Evolutionary conservation across 2,329 filamentous ascomycete species (phyloP).

Genomic region (Arthrobotrys entomopaga): DNA sequence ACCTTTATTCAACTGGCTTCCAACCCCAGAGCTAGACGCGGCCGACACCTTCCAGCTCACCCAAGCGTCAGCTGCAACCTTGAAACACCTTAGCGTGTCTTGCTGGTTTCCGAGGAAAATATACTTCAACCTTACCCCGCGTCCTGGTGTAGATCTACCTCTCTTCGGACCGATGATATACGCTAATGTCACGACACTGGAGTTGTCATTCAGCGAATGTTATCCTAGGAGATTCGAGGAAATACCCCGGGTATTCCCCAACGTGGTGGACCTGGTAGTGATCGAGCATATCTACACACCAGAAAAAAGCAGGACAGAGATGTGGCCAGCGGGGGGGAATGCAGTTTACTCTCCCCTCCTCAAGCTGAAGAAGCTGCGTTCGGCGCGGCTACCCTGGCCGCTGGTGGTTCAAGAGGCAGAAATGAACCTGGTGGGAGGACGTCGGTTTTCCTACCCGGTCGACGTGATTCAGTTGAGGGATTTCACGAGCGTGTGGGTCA

Average conservation of each 20-base stretch:
- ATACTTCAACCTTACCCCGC: no score
- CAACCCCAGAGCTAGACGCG: no score
- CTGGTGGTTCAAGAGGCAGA: not conserved
- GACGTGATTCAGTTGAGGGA: not conserved
- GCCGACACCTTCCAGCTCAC: no score
- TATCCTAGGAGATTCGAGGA: not conserved
- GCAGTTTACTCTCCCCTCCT: not conserved
- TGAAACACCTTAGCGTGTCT: no score
- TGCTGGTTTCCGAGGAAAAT: no score
- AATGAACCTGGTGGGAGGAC: no score
- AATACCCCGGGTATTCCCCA: not conserved
- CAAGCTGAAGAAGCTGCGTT: not conserved
- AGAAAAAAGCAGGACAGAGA: not conserved
- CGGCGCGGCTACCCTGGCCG: not conserved
- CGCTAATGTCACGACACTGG: not conserved
- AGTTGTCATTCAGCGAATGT: not conserved
- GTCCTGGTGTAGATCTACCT: not conserved
- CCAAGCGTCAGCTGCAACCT: no score
- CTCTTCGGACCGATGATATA: not conserved
- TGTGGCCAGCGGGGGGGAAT: not conserved
- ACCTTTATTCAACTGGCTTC: no score
- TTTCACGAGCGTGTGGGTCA: not conserved
- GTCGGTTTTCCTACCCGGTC: not conserved
- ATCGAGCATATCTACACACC: not conserved
- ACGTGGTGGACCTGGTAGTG: not conserved